Percentiles rank a stretch among this genome's conserved stretches.
These are phyloP conservation scores for Beauveria brongniartii DNA, from an alignment of 2,329 filamentous ascomycete genomes.

Conservation along the genomic window DNA sequence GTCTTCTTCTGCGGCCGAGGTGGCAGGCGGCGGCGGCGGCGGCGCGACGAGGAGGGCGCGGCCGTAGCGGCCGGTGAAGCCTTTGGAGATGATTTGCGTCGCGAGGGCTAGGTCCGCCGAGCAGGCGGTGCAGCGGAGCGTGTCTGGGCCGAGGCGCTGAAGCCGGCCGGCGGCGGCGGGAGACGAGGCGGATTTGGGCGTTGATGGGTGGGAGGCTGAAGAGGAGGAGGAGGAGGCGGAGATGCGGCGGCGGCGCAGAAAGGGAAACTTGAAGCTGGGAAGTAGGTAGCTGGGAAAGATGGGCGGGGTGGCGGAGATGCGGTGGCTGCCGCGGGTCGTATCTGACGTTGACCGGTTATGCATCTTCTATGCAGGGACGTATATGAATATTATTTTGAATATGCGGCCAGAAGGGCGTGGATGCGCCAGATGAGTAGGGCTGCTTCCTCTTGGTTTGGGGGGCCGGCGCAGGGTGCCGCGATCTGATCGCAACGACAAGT, in stretches of 20 bases:
- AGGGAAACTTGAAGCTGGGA: conserved; percentile 41
- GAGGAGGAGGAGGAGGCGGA: conserved; percentile 28
- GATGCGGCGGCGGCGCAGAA: conserved; percentile 30
- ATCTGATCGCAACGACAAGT: not conserved
- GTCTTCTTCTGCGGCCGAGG: conserved; percentile 10
- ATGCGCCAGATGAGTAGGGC: not conserved
- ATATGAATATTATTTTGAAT: not conserved
- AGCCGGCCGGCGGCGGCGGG: conserved; percentile 27
- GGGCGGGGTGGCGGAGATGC: conserved; percentile 34
- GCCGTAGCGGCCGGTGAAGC: conserved; percentile 58
- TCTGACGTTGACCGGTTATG: conserved; percentile 1
- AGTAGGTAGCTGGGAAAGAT: conserved; percentile 45
- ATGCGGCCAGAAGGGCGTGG: not conserved
- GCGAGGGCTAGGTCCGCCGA: conserved; percentile 52
- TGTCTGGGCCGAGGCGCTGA: conserved; percentile 40
- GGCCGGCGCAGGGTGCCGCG: not conserved
- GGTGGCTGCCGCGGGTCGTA: conserved; percentile 27
- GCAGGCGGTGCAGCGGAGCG: conserved; percentile 51
- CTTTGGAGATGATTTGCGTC: conserved; percentile 55
- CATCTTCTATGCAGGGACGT: not conserved
- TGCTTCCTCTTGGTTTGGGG: not conserved
- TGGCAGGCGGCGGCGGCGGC: conserved; percentile 12
- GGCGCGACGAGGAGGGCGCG: conserved; percentile 52
- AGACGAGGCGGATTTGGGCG: conserved; percentile 15
- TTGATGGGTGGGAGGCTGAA: conserved; percentile 12